These are phyloP conservation scores for Puccinia coronata DNA, from an alignment of 1,284 basidiomycete genomes.

Conservation along the genomic window DNA sequence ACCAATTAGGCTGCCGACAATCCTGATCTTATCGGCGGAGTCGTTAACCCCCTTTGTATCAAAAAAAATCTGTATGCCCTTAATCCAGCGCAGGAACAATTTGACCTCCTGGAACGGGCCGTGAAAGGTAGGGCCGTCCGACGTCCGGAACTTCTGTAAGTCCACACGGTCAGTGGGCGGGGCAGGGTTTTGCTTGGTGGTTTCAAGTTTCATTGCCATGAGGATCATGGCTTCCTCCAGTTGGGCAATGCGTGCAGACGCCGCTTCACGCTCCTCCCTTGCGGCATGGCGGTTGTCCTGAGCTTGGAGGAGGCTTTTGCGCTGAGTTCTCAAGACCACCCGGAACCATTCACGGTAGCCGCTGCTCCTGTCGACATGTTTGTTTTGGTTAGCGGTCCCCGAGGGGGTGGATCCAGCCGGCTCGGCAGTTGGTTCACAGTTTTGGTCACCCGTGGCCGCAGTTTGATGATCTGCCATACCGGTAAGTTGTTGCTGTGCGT, in stretches of 20 bases:
- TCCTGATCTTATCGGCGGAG: not conserved
- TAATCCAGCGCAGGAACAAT: not conserved
- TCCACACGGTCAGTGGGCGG: not conserved
- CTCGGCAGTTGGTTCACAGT: not conserved
- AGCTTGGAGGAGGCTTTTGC: not conserved
- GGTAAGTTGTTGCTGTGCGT: not conserved
- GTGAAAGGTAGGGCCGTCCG: not conserved
- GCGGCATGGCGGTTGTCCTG: not conserved
- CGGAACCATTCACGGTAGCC: not conserved
- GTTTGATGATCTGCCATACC: not conserved
- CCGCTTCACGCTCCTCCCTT: not conserved
- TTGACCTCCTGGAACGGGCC: slow-evolving; percentile 1
- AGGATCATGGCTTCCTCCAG: not conserved
- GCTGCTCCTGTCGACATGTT: not conserved
- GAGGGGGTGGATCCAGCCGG: not conserved
- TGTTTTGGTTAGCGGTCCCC: too few relatives aligned
- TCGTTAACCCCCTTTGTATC: not conserved
- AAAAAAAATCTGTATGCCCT: not conserved
- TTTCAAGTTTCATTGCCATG: not conserved
- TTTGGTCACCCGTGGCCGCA: not conserved
- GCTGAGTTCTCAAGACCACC: not conserved
- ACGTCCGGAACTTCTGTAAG: slow-evolving; percentile 1
- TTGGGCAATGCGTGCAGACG: not conserved
- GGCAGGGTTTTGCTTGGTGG: not conserved
- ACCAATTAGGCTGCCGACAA: not conserved